Percentiles rank a stretch among this genome's conserved stretches.
phyloP scores from a whole-genome alignment of 768 basidiomycete genomes.

The Psilocybe cubensis region DNA sequence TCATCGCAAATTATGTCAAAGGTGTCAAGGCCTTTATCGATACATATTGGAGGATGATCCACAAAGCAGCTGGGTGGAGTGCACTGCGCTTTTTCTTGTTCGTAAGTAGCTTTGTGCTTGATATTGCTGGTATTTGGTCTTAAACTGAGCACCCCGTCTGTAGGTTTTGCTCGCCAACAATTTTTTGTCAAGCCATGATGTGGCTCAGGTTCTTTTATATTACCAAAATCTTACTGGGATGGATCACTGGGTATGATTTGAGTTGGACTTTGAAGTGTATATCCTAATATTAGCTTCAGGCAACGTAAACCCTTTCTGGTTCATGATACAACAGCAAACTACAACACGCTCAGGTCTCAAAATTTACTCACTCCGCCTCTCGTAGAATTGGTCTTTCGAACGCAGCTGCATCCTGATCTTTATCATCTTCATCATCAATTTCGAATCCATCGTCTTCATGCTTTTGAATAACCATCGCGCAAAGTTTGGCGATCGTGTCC shows the following conservation, averaged over 20 bases:
- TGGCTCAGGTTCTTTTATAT: conserved; percentile 51
- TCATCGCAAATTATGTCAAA: conserved; percentile 56
- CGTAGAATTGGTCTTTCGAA: conserved; percentile 35
- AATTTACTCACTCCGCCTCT: conserved; percentile 29
- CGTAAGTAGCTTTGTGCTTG: neutral
- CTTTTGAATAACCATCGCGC: conserved; percentile 33
- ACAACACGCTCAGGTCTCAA: neutral
- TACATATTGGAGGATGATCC: conserved; percentile 68
- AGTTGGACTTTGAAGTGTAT: no score
- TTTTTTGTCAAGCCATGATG: conserved; percentile 53
- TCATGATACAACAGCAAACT: neutral
- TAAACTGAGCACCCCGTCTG: neutral
- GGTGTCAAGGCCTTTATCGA: conserved; percentile 60
- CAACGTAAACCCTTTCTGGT: neutral
- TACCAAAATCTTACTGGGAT: conserved; percentile 61
- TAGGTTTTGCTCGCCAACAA: conserved; percentile 59
- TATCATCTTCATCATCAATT: conserved; percentile 31
- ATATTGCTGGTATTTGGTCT: neutral
- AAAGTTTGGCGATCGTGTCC: conserved; percentile 36
- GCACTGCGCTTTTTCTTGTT: conserved; percentile 53
- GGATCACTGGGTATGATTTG: conserved; percentile 39
- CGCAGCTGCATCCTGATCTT: conserved; percentile 25
- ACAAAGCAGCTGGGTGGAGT: conserved; percentile 68
- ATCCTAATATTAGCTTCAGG: neutral
- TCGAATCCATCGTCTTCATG: conserved; percentile 31